phyloP scores from a whole-genome alignment of 306 rosid species.

The Quercus dentata region DNA sequence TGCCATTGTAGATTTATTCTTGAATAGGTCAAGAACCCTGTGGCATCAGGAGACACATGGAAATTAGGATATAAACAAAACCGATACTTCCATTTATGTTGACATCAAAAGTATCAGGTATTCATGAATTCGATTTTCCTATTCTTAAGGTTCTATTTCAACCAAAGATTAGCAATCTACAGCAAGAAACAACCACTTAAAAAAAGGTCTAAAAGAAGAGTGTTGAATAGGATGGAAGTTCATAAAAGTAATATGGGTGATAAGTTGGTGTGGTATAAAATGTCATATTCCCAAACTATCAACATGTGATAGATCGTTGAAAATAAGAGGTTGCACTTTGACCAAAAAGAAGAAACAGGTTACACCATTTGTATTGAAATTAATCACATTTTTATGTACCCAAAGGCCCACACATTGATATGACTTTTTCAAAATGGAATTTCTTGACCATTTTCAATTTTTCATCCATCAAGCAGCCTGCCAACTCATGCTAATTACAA shows the following conservation, averaged over 20 bases:
- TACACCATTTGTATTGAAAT: not conserved
- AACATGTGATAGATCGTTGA: too few relatives aligned
- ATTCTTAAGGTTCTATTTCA: not conserved
- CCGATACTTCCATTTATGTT: not conserved
- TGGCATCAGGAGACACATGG: conserved; percentile 10
- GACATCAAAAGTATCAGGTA: not conserved
- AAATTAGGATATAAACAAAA: conserved; percentile 6
- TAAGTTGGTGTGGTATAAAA: not conserved
- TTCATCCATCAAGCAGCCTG: not conserved
- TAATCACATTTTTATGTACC: not conserved
- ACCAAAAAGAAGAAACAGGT: not conserved
- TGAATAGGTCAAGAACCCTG: conserved; percentile 22
- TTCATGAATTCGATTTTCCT: not conserved
- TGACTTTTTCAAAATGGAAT: not conserved
- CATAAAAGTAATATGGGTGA: not conserved
- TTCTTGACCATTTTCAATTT: not conserved
- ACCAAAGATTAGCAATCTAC: not conserved
- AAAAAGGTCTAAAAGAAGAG: not conserved
- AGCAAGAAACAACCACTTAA: not conserved
- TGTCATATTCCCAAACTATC: not conserved
- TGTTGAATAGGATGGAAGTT: not conserved
- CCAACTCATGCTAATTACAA: not conserved
- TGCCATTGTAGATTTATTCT: conserved; percentile 37
- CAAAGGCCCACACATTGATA: not conserved
- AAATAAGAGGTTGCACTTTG: too few relatives aligned